Evolutionary conservation across 352 stramenopile genomes (phyloP), one percentile per base, ranked within the genome.

Genomic region (Poterioochromonas sp.): DNA sequence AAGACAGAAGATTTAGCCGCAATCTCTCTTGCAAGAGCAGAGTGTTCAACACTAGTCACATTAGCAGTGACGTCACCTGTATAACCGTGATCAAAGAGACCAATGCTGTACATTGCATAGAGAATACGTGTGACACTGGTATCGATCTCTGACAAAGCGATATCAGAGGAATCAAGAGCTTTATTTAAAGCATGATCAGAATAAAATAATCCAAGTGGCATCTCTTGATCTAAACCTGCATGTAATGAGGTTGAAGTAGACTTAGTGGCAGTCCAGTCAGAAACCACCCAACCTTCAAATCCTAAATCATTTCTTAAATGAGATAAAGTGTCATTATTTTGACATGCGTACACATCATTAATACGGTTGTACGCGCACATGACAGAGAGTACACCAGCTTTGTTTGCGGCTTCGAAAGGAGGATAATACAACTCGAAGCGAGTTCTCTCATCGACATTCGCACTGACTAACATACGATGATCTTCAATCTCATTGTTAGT

Each of bases 311-410:
- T 80, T 34, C 65, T 3, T n/a, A 74, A n/a, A 65, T 78, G 71
- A 41, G 43, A 43, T 15, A 71, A 49, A 51, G 92, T 77, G 0
- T 84, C 80, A 39, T 85, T 76, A 79, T 94, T 93, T 1, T 87
- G 86, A 76, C 90, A 95, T 82, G 90, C 90, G 11, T 91, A 88
- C 29, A 92, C 81, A 37, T 88, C 90, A 65, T 94, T 94, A 0
- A 95, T 80, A 60, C 84, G 88, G 73, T 95, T 95, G 86, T 95
- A 95, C 39, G 88, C 89, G 82, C 90, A 95, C 90, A 95, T 95
- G 81, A 94, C 63, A 0, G 87, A 88, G 29, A 88, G 88, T 0
- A 89, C 83, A 5, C 83, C 90, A 8, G 91, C 82, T 34, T 87
- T 82, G 3, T 93, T 83, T 5, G 88, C 87, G 12, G 86, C 84